Conservation (phyloP, 192 early-diverging fungal species). For the Piromyces finnis region DNA sequence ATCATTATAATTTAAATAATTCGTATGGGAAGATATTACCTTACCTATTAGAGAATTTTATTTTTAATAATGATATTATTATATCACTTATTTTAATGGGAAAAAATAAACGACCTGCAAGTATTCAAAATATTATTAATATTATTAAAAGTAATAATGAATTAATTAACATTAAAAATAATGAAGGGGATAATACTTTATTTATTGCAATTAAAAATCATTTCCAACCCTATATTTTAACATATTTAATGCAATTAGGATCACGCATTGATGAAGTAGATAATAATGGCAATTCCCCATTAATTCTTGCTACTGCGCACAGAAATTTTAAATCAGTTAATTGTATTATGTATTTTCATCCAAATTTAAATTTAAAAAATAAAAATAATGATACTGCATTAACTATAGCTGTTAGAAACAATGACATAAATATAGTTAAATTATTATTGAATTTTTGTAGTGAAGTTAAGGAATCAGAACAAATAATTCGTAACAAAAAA, state of each 20-base stretch:
- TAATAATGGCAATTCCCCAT: background rate
- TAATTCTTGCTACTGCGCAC: background rate
- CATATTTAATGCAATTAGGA: background rate
- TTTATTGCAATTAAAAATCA: background rate
- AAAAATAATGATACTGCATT: background rate
- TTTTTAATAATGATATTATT: background rate
- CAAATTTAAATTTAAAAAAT: background rate
- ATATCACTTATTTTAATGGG: background rate
- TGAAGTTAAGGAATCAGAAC: background rate
- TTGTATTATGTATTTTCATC: background rate
- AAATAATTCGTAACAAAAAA: too few species aligned
- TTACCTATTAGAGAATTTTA: background rate
- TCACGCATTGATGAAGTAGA: background rate
- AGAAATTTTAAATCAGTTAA: background rate
- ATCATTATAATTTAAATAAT: too few species aligned
- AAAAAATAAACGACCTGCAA: background rate
- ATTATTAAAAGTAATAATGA: background rate
- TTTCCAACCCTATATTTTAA: background rate
- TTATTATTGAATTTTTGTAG: background rate
- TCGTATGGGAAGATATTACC: background rate
- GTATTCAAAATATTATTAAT: background rate
- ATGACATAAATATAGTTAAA: background rate
- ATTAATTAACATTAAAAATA: background rate
- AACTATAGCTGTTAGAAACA: background rate
- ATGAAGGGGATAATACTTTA: background rate